Evolutionary conservation across 306 rosid species (phyloP), one percentile per base, ranked within the genome.

Genomic region (Gleditsia sinensis): DNA sequence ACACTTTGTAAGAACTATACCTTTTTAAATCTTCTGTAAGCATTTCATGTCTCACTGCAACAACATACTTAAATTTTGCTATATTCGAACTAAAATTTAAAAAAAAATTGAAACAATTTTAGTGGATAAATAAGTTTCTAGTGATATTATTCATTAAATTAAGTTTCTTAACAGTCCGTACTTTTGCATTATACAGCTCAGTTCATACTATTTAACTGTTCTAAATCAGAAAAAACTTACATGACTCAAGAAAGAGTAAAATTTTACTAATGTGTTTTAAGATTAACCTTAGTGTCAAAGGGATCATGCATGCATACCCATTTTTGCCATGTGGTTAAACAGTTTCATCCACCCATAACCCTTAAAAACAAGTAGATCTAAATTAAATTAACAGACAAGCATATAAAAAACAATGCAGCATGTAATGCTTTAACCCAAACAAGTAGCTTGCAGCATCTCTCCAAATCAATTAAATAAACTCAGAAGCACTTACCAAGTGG

Each of bases 401-500:
- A 72, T 20, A 48, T 33, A 13, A 50, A 17, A 61, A 48, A 45
- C 10, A 34, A 28, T 13, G 23, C 33, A 16, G 42, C 33, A 54
- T 14, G 67, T 28, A 23, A 55, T 12, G 21, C 12, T 21, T 45
- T 69, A 24, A 20, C 67, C 63, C 28, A 76, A 68, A 49, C 68
- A 68, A 24, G 37, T 9, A 75, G 39, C 43, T 67, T 11, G 62
- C 27, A 65, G 76, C 55, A 66, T 67, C 28, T 67, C 27, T 60
- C 45, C 50, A 14, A 62, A 67, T 37, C 34, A 75, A 72, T 21
- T 30, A 64, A 19, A 45, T 23, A 20, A 21, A 25, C 27, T 72
- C 37, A 32, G 21, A 57, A 24, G 32, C 75, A 80, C 93, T 82
- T 77, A 92, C 98, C 91, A 92, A 75, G 81, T 92, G 96, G 80